Evolutionary conservation across 495 filamentous ascomycete species (phyloP).

Genomic region (Penicillium samsonianum): DNA sequence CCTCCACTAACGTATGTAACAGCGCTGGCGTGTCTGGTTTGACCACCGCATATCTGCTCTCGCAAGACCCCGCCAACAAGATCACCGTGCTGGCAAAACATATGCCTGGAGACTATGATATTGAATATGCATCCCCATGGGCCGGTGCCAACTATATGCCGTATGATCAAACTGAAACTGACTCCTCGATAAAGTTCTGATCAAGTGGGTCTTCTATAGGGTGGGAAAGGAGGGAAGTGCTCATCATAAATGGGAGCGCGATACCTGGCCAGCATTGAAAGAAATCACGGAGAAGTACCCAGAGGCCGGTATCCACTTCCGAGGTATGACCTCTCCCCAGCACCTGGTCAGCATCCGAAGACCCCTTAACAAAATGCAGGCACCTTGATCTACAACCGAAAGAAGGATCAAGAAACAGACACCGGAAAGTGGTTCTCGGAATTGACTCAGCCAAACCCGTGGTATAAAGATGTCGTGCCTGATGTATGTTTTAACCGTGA

Average conservation of each 20-base stretch:
- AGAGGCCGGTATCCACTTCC: constrained; percentile 88
- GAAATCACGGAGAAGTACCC: constrained; percentile 69
- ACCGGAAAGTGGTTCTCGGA: constrained; percentile 60
- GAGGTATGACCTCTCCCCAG: constrained; percentile 50
- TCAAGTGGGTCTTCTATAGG: constrained; percentile 31
- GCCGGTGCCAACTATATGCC: constrained; percentile 92
- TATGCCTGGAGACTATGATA: constrained; percentile 98
- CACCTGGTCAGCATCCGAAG: background rate
- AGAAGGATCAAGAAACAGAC: constrained; percentile 55
- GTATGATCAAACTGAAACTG: constrained; percentile 46
- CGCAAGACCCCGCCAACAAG: constrained; percentile 64
- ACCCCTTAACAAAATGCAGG: constrained; percentile 32
- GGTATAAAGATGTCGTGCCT: constrained; percentile 78
- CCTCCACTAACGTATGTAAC: constrained; percentile 18
- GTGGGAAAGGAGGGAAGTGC: constrained; percentile 54
- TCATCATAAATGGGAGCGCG: constrained; percentile 61
- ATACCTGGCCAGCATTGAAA: constrained; percentile 67
- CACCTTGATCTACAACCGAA: constrained; percentile 61
- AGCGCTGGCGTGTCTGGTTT: constrained; percentile 92
- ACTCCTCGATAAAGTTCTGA: background rate
- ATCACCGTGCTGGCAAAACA: constrained; percentile 90
- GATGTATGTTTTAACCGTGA: constrained; percentile 50
- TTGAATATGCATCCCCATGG: constrained; percentile 95
- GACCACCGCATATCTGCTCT: constrained; percentile 84
- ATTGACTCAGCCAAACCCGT: constrained; percentile 69